Percentiles rank a stretch among this genome's conserved stretches.
phyloP scores from a whole-genome alignment of 2,329 filamentous ascomycete species.

The Lecanicillium sp. region DNA sequence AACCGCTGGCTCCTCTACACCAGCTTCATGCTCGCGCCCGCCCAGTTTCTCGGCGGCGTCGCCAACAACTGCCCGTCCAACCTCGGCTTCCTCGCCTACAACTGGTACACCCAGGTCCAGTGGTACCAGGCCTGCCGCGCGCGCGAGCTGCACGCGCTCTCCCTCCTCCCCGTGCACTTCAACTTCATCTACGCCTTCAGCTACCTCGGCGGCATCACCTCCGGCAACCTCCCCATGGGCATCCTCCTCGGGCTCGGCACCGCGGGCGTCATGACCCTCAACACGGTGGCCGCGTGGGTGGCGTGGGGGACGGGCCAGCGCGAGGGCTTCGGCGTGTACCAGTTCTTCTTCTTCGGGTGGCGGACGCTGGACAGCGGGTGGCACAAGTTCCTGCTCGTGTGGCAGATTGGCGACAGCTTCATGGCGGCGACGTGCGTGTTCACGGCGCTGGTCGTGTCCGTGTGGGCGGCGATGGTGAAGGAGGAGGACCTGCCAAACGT shows the following conservation, averaged over 20 bases:
- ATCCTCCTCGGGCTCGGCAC: constrained; percentile 15
- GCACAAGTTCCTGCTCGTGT: constrained; percentile 18
- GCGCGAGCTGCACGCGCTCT: constrained; percentile 15
- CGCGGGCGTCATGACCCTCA: constrained; percentile 17
- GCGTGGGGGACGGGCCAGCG: constrained; percentile 14
- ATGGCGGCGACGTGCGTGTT: constrained; percentile 9
- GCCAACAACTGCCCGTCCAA: constrained; percentile 15
- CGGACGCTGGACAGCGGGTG: constrained; percentile 16
- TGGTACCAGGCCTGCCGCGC: constrained; percentile 14
- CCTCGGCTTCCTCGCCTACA: constrained; percentile 19
- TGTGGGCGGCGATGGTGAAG: not conserved
- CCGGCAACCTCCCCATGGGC: constrained; percentile 16
- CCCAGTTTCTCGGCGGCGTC: constrained; percentile 15
- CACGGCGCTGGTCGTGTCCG: constrained; percentile 2
- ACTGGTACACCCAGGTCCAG: constrained; percentile 17
- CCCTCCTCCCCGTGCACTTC: constrained; percentile 17
- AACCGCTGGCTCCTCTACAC: constrained; percentile 17
- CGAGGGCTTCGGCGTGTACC: constrained; percentile 16
- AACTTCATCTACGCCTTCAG: constrained; percentile 17
- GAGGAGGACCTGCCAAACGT: constrained; percentile 7
- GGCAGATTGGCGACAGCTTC: constrained; percentile 17
- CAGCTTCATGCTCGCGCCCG: constrained; percentile 16
- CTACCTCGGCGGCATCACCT: constrained; percentile 16
- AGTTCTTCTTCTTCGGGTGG: constrained; percentile 20
- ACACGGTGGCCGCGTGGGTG: constrained; percentile 17